These are phyloP conservation scores for Beauveria asiatica DNA, from an alignment of 2,329 filamentous ascomycete species.

Conservation along the genomic window DNA sequence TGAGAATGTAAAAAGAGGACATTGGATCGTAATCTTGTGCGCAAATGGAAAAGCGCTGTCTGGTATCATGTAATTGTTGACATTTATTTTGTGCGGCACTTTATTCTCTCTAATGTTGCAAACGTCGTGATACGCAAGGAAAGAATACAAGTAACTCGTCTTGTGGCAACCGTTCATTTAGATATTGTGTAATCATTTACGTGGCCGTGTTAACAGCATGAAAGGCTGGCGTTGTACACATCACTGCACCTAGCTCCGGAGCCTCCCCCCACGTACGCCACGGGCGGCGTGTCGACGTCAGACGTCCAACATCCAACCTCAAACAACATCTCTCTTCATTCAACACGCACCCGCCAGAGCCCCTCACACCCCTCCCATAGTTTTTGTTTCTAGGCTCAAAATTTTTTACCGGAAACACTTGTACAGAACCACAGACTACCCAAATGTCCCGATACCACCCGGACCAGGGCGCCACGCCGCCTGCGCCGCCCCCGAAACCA, in stretches of 20 bases:
- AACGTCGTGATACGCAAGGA: not conserved
- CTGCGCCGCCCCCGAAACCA: conserved; percentile 64
- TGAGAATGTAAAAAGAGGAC: not conserved
- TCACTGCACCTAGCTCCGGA: not conserved
- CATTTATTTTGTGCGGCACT: not conserved
- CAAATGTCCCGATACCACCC: conserved; percentile 23
- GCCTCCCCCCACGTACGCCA: not conserved
- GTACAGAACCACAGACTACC: not conserved
- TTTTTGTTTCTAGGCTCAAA: no score
- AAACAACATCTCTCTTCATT: not conserved
- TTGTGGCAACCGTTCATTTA: not conserved
- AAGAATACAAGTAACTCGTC: no score
- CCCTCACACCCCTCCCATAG: not conserved
- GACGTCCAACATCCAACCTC: not conserved
- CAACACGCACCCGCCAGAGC: not conserved
- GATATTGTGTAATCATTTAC: not conserved
- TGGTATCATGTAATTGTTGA: not conserved
- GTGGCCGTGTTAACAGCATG: not conserved
- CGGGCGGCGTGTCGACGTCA: not conserved
- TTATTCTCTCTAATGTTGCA: not conserved
- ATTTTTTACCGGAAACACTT: no score
- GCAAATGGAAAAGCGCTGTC: not conserved
- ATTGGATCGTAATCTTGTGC: not conserved
- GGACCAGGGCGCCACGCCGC: conserved; percentile 37
- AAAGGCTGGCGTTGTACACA: not conserved